Conservation (phyloP, 1,139 yeast species). For the Scheffersomyces segobiensis region DNA sequence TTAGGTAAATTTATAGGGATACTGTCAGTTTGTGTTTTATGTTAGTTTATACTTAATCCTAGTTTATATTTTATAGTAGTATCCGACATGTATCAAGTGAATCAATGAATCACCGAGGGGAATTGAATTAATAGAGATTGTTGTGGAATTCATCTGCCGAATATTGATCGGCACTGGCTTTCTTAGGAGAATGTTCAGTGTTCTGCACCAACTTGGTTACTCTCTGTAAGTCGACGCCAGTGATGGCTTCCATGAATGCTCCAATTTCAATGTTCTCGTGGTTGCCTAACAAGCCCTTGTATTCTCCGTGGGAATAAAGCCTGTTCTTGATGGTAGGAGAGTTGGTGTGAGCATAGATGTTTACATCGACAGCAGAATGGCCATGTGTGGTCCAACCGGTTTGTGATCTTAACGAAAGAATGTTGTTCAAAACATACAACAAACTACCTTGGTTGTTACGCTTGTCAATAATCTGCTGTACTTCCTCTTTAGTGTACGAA, state of each 20-base stretch:
- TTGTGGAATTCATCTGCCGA: not conserved
- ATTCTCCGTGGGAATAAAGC: constrained; percentile 29
- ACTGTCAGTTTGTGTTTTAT: not conserved
- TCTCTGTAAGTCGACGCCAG: constrained; percentile 52
- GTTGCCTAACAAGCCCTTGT: constrained; percentile 63
- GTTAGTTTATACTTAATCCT: too few species aligned
- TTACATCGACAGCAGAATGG: constrained; percentile 30
- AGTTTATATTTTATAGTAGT: not conserved
- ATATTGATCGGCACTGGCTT: not conserved
- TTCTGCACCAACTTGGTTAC: constrained; percentile 51
- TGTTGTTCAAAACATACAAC: constrained; percentile 29
- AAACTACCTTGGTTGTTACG: constrained; percentile 12
- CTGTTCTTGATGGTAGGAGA: constrained; percentile 39
- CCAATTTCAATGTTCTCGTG: constrained; percentile 88
- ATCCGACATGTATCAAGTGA: not conserved
- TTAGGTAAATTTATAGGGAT: not conserved
- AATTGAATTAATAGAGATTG: not conserved
- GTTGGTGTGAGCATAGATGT: constrained; percentile 28
- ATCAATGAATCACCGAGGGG: not conserved
- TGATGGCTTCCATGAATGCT: constrained; percentile 57
- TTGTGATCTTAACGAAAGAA: constrained; percentile 25
- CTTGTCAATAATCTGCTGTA: constrained; percentile 9
- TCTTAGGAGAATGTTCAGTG: constrained; percentile 42
- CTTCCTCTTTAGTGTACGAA: constrained; percentile 16
- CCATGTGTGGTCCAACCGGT: constrained; percentile 32